Percentiles rank a stretch among this genome's conserved stretches.
These are phyloP conservation scores for Boletus pseudo-olivaceus DNA, from an alignment of 768 basidiomycete genomes.

Conservation along the genomic window DNA sequence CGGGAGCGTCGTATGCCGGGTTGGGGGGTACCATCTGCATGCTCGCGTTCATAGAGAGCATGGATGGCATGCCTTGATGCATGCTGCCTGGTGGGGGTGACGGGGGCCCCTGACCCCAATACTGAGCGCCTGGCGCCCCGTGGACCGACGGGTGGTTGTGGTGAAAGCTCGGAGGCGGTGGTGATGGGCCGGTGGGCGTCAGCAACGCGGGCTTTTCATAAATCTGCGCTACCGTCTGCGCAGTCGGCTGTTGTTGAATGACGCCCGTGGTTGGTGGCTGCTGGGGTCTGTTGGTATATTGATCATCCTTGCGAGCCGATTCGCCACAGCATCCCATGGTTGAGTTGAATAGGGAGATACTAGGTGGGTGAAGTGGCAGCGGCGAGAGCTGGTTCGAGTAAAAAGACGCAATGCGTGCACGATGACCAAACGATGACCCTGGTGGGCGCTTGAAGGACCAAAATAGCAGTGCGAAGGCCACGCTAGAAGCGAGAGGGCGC, in stretches of 20 bases:
- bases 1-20: not conserved
- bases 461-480: slow-evolving; percentile 13
- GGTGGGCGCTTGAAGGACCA: slow-evolving; percentile 10
- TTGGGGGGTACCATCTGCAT: not conserved
- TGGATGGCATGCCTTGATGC: not conserved
- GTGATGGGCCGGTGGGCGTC: slow-evolving; percentile 40
- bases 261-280: slow-evolving; percentile 32
- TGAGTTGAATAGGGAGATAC: too few relatives aligned
- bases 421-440: not conserved
- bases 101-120: slow-evolving; percentile 29
- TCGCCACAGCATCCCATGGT: slow-evolving; percentile 72
- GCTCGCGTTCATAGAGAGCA: not conserved
- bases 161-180: slow-evolving; percentile 42
- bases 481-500: too few relatives aligned
- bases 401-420: too few relatives aligned
- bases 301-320: slow-evolving; percentile 29
- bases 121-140: slow-evolving; percentile 15
- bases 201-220: slow-evolving; percentile 43
- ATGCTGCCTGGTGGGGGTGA: slow-evolving; percentile 29
- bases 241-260: slow-evolving; percentile 51
- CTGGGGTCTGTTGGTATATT: slow-evolving; percentile 33
- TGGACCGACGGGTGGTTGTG: slow-evolving; percentile 21
- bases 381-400: not conserved
- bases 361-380: too few relatives aligned
- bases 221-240: slow-evolving; percentile 33